Percentiles rank a stretch among this genome's conserved stretches.
These are phyloP conservation scores for Cytidiella melzeri DNA, from an alignment of 768 basidiomycete species.

Conservation along the genomic window DNA sequence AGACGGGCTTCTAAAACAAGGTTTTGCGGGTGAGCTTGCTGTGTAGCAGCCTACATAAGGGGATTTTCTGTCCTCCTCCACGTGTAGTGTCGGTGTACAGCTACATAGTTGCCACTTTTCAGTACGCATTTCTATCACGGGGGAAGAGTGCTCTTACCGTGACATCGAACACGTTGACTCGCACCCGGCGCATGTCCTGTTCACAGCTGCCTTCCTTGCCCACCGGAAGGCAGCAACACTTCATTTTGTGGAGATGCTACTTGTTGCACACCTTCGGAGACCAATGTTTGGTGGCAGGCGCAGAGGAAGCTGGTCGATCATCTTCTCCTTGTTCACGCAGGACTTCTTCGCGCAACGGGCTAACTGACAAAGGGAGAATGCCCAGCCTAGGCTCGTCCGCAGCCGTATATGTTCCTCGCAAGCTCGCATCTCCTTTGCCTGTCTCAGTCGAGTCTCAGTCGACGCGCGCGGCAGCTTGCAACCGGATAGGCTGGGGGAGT, in stretches of 20 bases:
- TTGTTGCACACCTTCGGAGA: conserved; percentile 99
- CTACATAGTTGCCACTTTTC: too few species aligned
- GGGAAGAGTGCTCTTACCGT: conserved; percentile 49
- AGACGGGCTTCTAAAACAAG: conserved; percentile 95
- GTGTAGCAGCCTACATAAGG: conserved; percentile 95
- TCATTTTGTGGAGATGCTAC: conserved; percentile 99
- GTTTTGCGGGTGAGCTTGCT: conserved; percentile 85
- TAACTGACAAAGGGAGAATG: conserved; percentile 99
- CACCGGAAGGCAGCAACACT: conserved; percentile 99
- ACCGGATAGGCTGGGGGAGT: too few species aligned
- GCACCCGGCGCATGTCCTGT: conserved; percentile 98
- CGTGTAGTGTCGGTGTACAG: conserved; percentile 98
- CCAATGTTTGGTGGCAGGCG: too few species aligned
- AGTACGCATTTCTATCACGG: too few species aligned
- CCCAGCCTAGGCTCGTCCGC: too few species aligned
- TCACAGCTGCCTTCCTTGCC: conserved; percentile 97
- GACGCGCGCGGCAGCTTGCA: too few species aligned
- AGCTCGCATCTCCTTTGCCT: too few species aligned
- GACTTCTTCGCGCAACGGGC: conserved; percentile 98
- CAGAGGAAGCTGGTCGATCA: conserved; percentile 94
- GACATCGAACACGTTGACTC: conserved; percentile 93
- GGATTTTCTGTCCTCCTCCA: conserved; percentile 98
- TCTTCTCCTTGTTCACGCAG: conserved; percentile 97
- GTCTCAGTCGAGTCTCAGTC: too few species aligned
- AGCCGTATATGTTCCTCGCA: too few species aligned